These are phyloP conservation scores for Tetradesmus obliquus DNA, from an alignment of 139 green algal genomes.

Conservation along the genomic window DNA sequence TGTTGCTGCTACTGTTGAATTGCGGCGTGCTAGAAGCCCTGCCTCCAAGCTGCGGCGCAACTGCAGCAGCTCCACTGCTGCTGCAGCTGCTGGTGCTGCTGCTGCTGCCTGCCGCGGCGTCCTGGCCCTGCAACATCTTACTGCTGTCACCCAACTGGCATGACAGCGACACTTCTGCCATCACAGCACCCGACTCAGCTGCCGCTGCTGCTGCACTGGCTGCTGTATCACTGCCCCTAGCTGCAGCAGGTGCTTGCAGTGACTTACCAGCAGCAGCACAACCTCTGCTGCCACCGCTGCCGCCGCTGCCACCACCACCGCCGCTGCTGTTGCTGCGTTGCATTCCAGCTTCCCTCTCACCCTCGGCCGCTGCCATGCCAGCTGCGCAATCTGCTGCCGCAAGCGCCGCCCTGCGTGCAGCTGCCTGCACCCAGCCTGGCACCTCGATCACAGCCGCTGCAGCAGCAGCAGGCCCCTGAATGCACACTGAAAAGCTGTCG, in stretches of 20 bases:
- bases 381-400: too few species aligned
- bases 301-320: too few species aligned
- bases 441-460: neutral
- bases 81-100: neutral
- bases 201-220: neutral
- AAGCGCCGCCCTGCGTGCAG: neutral
- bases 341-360: neutral
- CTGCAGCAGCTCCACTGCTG: neutral
- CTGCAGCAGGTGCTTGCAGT: neutral
- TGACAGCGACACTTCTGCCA: neutral
- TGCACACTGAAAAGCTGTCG: neutral
- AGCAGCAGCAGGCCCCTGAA: neutral
- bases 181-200: neutral
- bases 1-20: neutral
- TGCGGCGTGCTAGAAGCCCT: neutral
- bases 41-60: neutral
- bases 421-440: neutral
- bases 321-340: neutral
- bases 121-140: neutral
- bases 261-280: neutral
- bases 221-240: neutral
- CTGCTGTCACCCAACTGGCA: neutral
- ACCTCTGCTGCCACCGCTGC: neutral
- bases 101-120: neutral
- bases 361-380: neutral